phyloP scores from a whole-genome alignment of 1,139 yeast species.

The Geotrichum australiense region DNA sequence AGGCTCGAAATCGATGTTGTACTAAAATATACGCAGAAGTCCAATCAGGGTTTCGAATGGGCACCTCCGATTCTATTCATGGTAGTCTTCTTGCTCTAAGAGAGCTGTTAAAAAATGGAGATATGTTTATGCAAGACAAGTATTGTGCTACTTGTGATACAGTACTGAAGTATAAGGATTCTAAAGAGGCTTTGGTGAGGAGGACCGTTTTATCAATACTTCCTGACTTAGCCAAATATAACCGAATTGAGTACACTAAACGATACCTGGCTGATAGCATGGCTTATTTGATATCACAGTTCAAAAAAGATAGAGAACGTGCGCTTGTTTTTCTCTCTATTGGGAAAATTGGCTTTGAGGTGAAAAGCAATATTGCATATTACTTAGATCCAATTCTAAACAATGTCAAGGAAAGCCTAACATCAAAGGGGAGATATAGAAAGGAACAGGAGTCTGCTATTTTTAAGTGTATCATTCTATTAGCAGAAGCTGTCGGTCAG shows the following conservation, averaged over 20 bases:
- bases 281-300: conserved; percentile 67
- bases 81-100: conserved; percentile 80
- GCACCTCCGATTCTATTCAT: conserved; percentile 63
- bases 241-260: conserved; percentile 69
- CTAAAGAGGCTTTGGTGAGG: conserved; percentile 66
- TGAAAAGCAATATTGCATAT: conserved; percentile 80
- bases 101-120: conserved; percentile 63
- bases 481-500: conserved; percentile 91
- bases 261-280: conserved; percentile 76
- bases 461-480: conserved; percentile 80
- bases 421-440: conserved; percentile 57
- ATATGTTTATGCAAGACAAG: conserved; percentile 60
- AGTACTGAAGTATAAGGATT: conserved; percentile 67
- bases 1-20: conserved; percentile 68
- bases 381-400: conserved; percentile 82
- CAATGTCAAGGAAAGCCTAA: conserved; percentile 74
- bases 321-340: conserved; percentile 74
- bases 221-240: conserved; percentile 76
- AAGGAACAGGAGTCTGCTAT: conserved; percentile 81
- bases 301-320: conserved; percentile 72
- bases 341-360: conserved; percentile 79
- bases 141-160: conserved; percentile 75
- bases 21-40: conserved; percentile 60
- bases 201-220: conserved; percentile 76
- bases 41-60: conserved; percentile 32